Conservation (phyloP, 2,329 filamentous ascomycete species). For the Nannizziopsis arthrosporioides region DNA sequence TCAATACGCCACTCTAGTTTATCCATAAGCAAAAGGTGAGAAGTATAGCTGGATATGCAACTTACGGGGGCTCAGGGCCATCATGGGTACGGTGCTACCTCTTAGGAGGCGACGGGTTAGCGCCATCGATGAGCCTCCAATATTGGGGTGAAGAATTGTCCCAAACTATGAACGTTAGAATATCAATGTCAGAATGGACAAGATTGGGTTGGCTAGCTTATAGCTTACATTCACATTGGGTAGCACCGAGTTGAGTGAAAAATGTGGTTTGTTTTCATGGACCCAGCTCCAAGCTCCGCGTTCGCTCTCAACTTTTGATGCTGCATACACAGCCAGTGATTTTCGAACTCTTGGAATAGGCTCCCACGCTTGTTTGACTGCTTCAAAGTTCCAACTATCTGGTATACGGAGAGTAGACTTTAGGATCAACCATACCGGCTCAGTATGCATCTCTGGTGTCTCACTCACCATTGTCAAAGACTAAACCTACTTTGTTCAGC, state of each 20-base stretch:
- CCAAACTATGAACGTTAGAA: not conserved
- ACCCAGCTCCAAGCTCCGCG: slow-evolving; percentile 39
- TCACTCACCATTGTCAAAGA: slow-evolving; percentile 23
- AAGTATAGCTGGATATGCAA: not conserved
- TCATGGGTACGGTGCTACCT: not conserved
- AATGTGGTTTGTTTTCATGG: slow-evolving; percentile 33
- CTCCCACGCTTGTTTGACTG: slow-evolving; percentile 24
- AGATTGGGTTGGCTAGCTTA: no score
- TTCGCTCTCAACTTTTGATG: slow-evolving; percentile 39
- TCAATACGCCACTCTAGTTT: not conserved
- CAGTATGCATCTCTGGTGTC: no score
- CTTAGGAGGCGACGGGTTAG: not conserved
- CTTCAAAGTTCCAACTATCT: slow-evolving; percentile 30
- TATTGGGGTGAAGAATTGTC: not conserved
- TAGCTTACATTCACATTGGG: slow-evolving; percentile 22
- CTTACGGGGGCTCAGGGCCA: not conserved
- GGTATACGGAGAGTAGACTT: not conserved
- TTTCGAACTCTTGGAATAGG: slow-evolving; percentile 20
- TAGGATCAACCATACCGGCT: no score
- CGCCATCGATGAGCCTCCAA: not conserved
- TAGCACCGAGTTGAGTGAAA: slow-evolving; percentile 34
- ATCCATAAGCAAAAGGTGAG: not conserved
- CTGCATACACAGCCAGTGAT: slow-evolving; percentile 32
- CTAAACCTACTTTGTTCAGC: slow-evolving; percentile 20
- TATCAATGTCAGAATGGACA: not conserved